Evolutionary conservation across 805 yeast genomes (phyloP), one percentile per base, ranked within the genome.

Genomic region (Candida insectalens): DNA sequence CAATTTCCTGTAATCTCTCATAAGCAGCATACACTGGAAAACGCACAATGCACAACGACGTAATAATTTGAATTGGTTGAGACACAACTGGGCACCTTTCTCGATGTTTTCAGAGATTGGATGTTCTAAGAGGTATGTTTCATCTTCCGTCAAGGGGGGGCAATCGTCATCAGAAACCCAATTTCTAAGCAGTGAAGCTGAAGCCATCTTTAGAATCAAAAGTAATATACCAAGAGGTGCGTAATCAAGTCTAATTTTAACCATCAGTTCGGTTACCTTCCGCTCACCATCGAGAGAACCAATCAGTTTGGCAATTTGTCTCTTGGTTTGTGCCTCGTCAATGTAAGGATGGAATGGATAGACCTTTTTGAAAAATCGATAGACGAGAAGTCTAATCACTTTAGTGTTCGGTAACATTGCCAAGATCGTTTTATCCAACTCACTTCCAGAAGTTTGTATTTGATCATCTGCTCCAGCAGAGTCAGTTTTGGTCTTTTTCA

Each of bases 11-110:
- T 74, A 76, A 17, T 67, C 53, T 41, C 72, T 62, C 57, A 71
- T 62, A 39, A 68, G 56, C 34, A 74, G 37, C 6, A 75, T 67
- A 39, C 75, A 69, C 47, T 75, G 81, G 37, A 76, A 54, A 15
- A 75, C 60, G 0, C 68, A 61, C 19, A 77, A 43, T 16, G 74
- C 67, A 25, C 71, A 63, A 37, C 66, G 55, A 38, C 72, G 51
- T 29, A 71, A 44, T 20, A 74, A 36, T 32, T 66, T 67, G 50
- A 75, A 75, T 40, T 71, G 76, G 38, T 69, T 66, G 29, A 76
- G 48, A 44, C 82, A 75, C 40, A 62, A 49, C 38, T 70, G 70
- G 0, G 81, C 77, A 19, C 67, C 67, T 35, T 59, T 16, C 65
- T 15, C 22, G 14, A 17, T 12, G 14, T 67, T 65, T 26, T 61